Base-by-base conservation (phyloP, 306 rosid genomes). In the Lathyrus tuberosus region DNA sequence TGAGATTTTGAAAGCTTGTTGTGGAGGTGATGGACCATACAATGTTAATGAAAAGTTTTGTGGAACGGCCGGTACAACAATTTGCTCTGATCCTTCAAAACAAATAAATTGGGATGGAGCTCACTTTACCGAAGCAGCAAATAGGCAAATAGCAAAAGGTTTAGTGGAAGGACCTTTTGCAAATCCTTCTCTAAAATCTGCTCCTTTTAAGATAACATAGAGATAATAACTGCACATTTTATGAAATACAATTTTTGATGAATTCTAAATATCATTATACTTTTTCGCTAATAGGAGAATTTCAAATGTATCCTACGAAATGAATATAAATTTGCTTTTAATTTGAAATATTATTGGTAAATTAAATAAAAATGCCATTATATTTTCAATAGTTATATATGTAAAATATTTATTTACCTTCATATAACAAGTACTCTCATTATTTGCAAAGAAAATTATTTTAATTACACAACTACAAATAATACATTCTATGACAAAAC, bases 1-100 rank as follows among this genome's bases (percentile, higher is more conserved):
- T 1, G 60, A 53, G 33, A 4, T 53, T 53, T 20, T 53, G 60
- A 22, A 53, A 53, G 60, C 60, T 10, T 53, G 60, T 53, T 53
- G 60, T 22, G 60, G 33, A 53, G 31, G 33, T 20, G 12, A 10
- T 20, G 60, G 60, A 4, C 60, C 60, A 22, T 53, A 53, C 31
- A 6, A 22, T 53, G 8, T 5, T 11, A 10, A 53, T 53, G 15
- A 10, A 10, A 2, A 10, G 0, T 22, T 5, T 11, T 53, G 60
- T 53, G 33, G 60, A 10, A 24, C 0, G 3, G 16, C 8, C 1
- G 33, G 33, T 24, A 24, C 61, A 22, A 22, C 35, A 0, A 8
- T 54, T 54, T 54, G 61, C 9, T 2, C 16, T 11, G 35, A 53
- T 11, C 35, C 60, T 10, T 53, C 60, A 4, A 53, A 53, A 53